Percentiles rank a stretch among this genome's conserved stretches.
These are phyloP conservation scores for Chlamydomonas sphaeroides DNA, from an alignment of 139 green algal species.

Conservation along the genomic window DNA sequence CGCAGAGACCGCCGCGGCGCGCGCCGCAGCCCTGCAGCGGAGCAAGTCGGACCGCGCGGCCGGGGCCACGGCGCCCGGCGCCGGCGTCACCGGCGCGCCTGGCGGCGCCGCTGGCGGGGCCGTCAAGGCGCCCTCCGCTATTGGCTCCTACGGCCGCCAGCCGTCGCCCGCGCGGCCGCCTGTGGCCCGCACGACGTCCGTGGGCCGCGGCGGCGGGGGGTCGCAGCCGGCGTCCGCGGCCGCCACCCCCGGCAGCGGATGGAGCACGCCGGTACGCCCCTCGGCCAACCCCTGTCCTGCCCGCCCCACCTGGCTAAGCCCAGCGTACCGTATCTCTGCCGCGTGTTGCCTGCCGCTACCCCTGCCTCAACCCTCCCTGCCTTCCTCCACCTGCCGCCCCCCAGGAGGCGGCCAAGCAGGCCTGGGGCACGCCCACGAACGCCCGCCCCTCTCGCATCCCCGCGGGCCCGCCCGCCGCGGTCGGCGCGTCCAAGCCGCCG, in stretches of 20 bases:
- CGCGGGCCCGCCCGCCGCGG: not conserved
- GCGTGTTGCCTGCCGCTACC: no score
- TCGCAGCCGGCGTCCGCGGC: no score
- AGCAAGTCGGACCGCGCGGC: not conserved
- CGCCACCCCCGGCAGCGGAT: no score
- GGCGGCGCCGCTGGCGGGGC: not conserved
- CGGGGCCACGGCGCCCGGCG: no score
- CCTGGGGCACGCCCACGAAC: constrained; percentile 19
- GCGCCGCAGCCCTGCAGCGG: constrained; percentile 1
- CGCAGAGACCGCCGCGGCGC: constrained; percentile 13
- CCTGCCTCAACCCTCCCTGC: no score
- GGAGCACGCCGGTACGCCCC: no score
- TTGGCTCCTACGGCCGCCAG: constrained; percentile 30
- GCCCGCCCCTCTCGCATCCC: constrained; percentile 8
- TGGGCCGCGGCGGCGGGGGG: not conserved
- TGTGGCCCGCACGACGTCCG: not conserved
- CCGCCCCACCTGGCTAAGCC: no score
- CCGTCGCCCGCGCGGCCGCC: constrained; percentile 6
- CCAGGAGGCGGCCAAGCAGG: not conserved
- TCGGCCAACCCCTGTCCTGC: no score
- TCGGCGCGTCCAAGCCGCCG: not conserved
- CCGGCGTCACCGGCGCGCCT: not conserved
- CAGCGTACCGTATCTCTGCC: no score
- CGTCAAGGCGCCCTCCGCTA: constrained; percentile 22
- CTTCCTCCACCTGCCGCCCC: no score